Conservation (phyloP, 1,139 yeast genomes). For the Yarrowia galli region DNA sequence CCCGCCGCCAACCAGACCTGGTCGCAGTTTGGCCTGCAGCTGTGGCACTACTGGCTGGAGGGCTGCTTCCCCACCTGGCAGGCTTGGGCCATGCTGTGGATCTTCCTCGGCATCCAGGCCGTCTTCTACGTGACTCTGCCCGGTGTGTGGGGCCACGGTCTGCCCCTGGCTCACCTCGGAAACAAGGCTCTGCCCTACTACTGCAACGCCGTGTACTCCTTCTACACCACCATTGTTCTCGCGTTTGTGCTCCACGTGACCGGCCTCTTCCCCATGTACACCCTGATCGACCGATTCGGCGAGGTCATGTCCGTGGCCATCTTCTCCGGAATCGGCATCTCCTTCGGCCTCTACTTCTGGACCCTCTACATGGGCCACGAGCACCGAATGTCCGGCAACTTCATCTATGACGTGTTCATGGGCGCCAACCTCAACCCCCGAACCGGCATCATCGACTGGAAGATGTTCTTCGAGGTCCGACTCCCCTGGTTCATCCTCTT, state of each 20-base stretch:
- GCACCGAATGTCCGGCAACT: constrained; percentile 91
- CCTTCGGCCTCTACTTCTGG: constrained; percentile 71
- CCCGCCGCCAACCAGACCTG: constrained; percentile 69
- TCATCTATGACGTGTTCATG: constrained; percentile 90
- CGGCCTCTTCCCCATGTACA: constrained; percentile 74
- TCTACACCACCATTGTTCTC: constrained; percentile 70
- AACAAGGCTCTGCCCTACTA: constrained; percentile 85
- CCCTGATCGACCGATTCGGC: constrained; percentile 81
- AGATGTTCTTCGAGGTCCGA: constrained; percentile 97
- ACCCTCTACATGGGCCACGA: constrained; percentile 59
- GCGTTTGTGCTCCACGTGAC: constrained; percentile 71
- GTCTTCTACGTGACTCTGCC: constrained; percentile 86
- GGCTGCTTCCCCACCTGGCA: constrained; percentile 73
- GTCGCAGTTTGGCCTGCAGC: constrained; percentile 60
- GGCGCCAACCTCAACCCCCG: constrained; percentile 98
- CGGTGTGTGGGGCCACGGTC: constrained; percentile 94
- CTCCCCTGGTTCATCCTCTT: constrained; percentile 94
- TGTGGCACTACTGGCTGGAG: constrained; percentile 56
- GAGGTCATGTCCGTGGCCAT: constrained; percentile 93
- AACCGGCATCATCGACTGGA: constrained; percentile 87
- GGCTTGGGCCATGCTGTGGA: constrained; percentile 74
- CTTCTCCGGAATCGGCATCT: constrained; percentile 71
- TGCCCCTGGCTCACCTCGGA: constrained; percentile 81
- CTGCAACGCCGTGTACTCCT: constrained; percentile 89
- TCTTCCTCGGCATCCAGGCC: constrained; percentile 74